These are phyloP conservation scores for Colletotrichum aenigma DNA, from an alignment of 2,329 filamentous ascomycete genomes.

Conservation along the genomic window DNA sequence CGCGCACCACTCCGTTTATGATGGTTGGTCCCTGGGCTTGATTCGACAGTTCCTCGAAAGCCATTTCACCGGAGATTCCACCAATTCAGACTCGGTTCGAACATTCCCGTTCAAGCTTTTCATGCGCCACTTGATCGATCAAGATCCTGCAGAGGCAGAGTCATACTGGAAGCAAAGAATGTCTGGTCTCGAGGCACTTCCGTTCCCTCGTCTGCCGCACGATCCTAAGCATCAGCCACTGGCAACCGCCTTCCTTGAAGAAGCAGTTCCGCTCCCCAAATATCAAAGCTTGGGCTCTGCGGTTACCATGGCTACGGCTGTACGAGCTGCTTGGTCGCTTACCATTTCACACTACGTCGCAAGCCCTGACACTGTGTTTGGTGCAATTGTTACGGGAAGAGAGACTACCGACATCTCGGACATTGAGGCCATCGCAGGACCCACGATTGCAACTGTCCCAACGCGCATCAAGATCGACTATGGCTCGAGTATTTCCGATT, in stretches of 20 bases:
- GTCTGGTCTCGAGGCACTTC: not conserved
- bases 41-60: not conserved
- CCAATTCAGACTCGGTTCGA: not conserved
- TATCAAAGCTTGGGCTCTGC: not conserved
- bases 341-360: constrained; percentile 40
- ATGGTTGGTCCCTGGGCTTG: constrained; percentile 22
- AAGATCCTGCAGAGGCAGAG: not conserved
- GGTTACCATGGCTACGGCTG: constrained; percentile 18
- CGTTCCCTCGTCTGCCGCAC: not conserved
- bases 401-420: constrained; percentile 26
- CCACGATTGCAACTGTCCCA: constrained; percentile 34
- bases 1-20: constrained; percentile 34
- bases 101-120: not conserved
- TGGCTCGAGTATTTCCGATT: not conserved
- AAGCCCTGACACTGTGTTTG: constrained; percentile 29
- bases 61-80: not conserved
- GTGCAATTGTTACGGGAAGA: constrained; percentile 30
- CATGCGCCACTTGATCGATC: not conserved
- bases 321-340: constrained; percentile 32
- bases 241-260: not conserved
- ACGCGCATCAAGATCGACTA: constrained; percentile 23
- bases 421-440: constrained; percentile 29
- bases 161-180: not conserved
- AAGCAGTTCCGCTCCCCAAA: not conserved
- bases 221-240: not conserved